These are phyloP conservation scores for Aureobasidium uvarum DNA, from an alignment of 2,329 filamentous ascomycete genomes.

Conservation along the genomic window DNA sequence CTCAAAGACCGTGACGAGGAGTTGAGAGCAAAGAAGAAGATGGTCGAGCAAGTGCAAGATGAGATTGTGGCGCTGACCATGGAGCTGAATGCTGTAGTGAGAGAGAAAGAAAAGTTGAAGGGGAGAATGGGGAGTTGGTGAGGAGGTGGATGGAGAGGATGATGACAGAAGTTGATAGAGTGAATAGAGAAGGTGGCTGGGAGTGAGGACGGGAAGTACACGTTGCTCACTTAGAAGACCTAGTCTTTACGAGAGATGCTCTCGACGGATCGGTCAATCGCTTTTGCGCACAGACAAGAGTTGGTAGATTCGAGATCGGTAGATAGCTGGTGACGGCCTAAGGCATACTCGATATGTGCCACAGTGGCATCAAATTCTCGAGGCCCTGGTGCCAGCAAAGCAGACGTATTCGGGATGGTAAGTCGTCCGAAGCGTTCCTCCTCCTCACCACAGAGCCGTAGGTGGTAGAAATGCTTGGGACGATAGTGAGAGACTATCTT, in stretches of 20 bases:
- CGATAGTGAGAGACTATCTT: neutral
- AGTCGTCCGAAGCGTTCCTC: neutral
- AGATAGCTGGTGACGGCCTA: too few species aligned
- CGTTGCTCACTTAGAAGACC: neutral
- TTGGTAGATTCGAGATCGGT: too few species aligned
- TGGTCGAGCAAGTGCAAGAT: conserved; percentile 86
- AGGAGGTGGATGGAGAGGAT: conserved; percentile 89
- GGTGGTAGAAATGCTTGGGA: neutral
- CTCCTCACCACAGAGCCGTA: neutral
- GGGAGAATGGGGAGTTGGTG: conserved; percentile 85
- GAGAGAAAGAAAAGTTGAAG: conserved; percentile 68
- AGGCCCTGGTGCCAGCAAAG: too few species aligned
- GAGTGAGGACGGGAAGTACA: neutral
- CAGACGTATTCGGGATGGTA: too few species aligned
- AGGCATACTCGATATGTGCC: neutral
- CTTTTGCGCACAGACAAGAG: too few species aligned
- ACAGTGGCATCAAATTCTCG: neutral
- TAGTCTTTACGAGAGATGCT: neutral
- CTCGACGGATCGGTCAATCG: too few species aligned
- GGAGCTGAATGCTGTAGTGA: conserved; percentile 81
- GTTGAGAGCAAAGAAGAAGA: conserved; percentile 74
- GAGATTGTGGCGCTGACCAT: conserved; percentile 86
- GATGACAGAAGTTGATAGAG: conserved; percentile 78
- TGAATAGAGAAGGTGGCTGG: conserved; percentile 59
- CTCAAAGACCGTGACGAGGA: conserved; percentile 83